Conservation (phyloP, 148 eudicot genomes). For the Nepenthes gracilis region DNA sequence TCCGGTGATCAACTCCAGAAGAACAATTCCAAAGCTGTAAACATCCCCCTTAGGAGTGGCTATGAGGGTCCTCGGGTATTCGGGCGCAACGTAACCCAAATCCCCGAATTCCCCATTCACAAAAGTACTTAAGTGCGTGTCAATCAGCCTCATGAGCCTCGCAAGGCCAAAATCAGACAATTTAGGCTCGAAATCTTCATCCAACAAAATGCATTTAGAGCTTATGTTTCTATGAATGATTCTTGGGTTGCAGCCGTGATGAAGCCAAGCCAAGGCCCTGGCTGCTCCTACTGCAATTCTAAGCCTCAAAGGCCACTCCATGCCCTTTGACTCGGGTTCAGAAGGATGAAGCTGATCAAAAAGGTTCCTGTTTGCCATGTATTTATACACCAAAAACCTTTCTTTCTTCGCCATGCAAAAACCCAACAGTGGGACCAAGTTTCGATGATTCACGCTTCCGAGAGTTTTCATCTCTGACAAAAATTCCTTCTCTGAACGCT, state of each 20-base stretch:
- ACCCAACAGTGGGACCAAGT: slow-evolving; percentile 41
- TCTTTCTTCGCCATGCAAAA: slow-evolving; percentile 39
- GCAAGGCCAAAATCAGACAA: slow-evolving; percentile 50
- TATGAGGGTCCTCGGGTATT: slow-evolving; percentile 29
- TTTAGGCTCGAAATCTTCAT: slow-evolving; percentile 30
- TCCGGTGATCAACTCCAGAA: slow-evolving; percentile 33
- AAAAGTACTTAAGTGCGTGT: slow-evolving; percentile 45
- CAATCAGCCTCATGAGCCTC: slow-evolving; percentile 44
- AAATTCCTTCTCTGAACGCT: slow-evolving; percentile 33
- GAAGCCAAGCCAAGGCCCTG: slow-evolving; percentile 42
- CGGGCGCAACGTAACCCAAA: slow-evolving; percentile 43
- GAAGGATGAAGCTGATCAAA: slow-evolving; percentile 28
- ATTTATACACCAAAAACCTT: slow-evolving; percentile 33
- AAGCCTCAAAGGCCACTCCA: slow-evolving; percentile 40
- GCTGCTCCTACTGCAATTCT: slow-evolving; percentile 37
- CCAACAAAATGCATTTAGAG: slow-evolving; percentile 43
- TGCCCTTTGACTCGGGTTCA: slow-evolving; percentile 19
- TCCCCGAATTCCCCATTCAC: slow-evolving; percentile 49
- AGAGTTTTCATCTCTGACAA: slow-evolving; percentile 38
- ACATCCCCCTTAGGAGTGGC: slow-evolving; percentile 50
- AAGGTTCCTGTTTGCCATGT: slow-evolving; percentile 36
- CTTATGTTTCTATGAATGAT: slow-evolving; percentile 44
- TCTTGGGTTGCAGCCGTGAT: slow-evolving; percentile 44
- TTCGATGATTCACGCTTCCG: slow-evolving; percentile 38
- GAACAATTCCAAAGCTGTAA: slow-evolving; percentile 36